Evolutionary conservation across 495 filamentous ascomycete genomes (phyloP), one percentile per base, ranked within the genome.

Genomic region (Podospora bellae-mahoneyi): DNA sequence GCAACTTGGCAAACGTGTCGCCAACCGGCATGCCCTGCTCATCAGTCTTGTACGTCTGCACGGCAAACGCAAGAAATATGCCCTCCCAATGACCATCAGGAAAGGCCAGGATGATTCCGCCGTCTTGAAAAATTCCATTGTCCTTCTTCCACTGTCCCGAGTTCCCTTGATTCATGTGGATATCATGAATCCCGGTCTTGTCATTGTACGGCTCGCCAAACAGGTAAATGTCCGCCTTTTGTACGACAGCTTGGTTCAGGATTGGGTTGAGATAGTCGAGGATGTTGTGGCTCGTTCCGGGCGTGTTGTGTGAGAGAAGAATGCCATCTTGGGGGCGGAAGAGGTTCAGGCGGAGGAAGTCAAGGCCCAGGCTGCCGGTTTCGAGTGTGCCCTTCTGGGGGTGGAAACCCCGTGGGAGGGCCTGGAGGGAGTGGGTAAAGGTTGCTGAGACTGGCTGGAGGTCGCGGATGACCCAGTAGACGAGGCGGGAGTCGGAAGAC

Each of bases 161-260:
- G 70, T 74, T 80, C 39, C 80, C 79, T 71, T 82, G 80, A 68
- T 82, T 82, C 80, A 81, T 80, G 67, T 82, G 80, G 3, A 82
- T 68, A 68, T 82, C 75, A 67, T 82, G 80, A 39, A 82, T 82
- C 18, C 73, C 64, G 53, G 44, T 61, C 9, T 65, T 62, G 55
- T 73, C 74, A 15, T n/a, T 26, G 67, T 74, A 81, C 6, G 74
- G 76, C 10, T 76, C 74, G 1, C 78, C 78, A 19, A 69, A 78
- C 44, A 82, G 74, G 64, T 77, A 82, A 30, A 75, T 67, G 2
- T 70, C 75, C 9, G 78, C 77, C 44, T 77, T 75, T 19, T 71
- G 10, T 61, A 71, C 74, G 64, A 82, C 76, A 4, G 78, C 78
- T 32, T 74, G 69, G 10, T 69, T 70, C 1, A 82, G 64, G 55